Evolutionary conservation across 345 rosid genomes (phyloP).

Genomic region (Laguncularia racemosa): DNA sequence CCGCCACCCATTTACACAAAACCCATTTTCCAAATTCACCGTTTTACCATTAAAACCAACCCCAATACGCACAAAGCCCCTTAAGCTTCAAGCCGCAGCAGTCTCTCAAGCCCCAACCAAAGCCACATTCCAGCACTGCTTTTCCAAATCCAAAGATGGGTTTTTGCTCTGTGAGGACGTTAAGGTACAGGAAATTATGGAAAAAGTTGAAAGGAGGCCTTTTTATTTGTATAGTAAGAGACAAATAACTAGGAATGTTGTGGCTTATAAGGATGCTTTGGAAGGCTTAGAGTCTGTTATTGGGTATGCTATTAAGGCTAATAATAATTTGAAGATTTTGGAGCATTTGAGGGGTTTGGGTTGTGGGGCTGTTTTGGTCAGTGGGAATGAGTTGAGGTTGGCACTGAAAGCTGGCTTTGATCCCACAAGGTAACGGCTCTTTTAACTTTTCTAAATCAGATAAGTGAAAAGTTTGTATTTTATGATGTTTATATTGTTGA

Average conservation of each 20-base stretch:
- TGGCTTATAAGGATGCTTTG: constrained; percentile 73
- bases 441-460: neutral
- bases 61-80: constrained; percentile 24
- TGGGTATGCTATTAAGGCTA: constrained; percentile 92
- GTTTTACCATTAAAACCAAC: constrained; percentile 23
- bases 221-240: constrained; percentile 87
- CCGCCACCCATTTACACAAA: constrained; percentile 25
- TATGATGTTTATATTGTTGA: too few species aligned
- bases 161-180: constrained; percentile 77
- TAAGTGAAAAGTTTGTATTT: too few species aligned
- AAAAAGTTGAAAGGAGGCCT: constrained; percentile 70
- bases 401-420: constrained; percentile 88
- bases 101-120: constrained; percentile 21
- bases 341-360: constrained; percentile 88
- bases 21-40: constrained; percentile 28
- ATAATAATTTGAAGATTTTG: constrained; percentile 85
- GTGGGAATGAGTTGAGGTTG: constrained; percentile 92
- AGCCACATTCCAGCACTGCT: constrained; percentile 61
- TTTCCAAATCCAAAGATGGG: constrained; percentile 70
- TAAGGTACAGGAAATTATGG: constrained; percentile 79
- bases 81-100: constrained; percentile 48
- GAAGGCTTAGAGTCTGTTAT: constrained; percentile 62
- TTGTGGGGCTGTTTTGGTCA: constrained; percentile 90
- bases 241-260: constrained; percentile 77
- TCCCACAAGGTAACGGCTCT: constrained; percentile 59